Evolutionary conservation across 2,329 filamentous ascomycete species (phyloP), one percentile per base, ranked within the genome.

Genomic region (Triangularia setosa): DNA sequence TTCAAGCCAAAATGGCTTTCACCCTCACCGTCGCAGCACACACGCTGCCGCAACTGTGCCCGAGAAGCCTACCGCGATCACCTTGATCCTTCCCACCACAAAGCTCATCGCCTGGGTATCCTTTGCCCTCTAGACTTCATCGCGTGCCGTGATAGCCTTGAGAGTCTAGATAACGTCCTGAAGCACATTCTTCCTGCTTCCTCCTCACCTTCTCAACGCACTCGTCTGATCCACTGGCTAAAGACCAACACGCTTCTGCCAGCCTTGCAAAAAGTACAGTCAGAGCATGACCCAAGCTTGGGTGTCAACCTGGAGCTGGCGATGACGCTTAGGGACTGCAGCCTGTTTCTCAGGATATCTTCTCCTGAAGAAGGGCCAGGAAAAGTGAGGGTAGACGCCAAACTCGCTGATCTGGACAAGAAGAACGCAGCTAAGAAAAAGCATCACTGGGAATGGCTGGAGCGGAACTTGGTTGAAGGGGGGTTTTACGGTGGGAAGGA

Each of bases 1-100:
- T 90, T 94, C 77, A 95, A 95, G 74, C 91, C 91, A 14, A 95
- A 95, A 76, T 95, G 91, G 91, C 83, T 95, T 25, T 78, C 83
- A 8, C 90, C 93, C 74, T 93, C 90, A 1, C 90, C 88, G 3
- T 87, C 85, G 40, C 90, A 91, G 0, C 91, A 91, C 1, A 25
- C 73, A 59, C 82, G 90, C 59, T 95, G 91, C 77, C 86, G 91
- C 30, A 92, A 89, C 44, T 95, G 91, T 74, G 91, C 91, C 40
- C 79, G 78, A 55, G 77, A 81, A 62, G 76, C 77, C 73, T 67
- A 70, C 69, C 74, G 63, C 64, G 69, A 62, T 65, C 65, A 59
- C 75, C 74, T 54, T 69, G 68, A 61, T 69, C 72, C 52, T 5
- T 28, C 71, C 72, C 48, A 27, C 16, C 59, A 56, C 6, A 55